Conservation (phyloP, 345 rosid genomes). For the Excoecaria agallocha region DNA sequence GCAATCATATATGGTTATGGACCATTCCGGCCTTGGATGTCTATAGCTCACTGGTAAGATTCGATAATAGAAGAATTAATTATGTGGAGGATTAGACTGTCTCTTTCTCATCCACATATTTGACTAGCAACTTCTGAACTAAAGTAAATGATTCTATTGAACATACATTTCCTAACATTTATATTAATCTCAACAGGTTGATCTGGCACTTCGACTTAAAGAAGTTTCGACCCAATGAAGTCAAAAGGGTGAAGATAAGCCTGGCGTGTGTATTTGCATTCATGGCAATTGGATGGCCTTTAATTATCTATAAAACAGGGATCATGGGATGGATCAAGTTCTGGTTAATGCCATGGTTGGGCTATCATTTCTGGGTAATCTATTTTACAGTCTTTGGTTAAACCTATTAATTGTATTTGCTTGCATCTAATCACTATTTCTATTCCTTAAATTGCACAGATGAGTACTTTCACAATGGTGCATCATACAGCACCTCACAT, state of each 20-base stretch:
- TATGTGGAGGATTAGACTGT: neutral
- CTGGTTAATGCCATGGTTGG: conserved; percentile 97
- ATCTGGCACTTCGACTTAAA: conserved; percentile 74
- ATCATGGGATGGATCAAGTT: conserved; percentile 85
- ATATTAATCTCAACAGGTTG: conserved; percentile 49
- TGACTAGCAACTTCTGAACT: conserved; percentile 4
- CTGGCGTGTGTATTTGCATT: conserved; percentile 92
- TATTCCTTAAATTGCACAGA: conserved; percentile 40
- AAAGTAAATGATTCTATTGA: neutral
- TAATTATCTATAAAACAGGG: conserved; percentile 75
- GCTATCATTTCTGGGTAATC: conserved; percentile 92
- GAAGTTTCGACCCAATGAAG: conserved; percentile 84
- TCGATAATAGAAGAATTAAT: conserved; percentile 1
- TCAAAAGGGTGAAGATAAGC: conserved; percentile 82
- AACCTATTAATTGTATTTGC: neutral
- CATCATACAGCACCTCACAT: conserved; percentile 97
- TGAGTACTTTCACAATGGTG: conserved; percentile 98
- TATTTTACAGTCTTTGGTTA: conserved; percentile 1
- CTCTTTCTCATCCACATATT: neutral
- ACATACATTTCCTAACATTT: conserved; percentile 8
- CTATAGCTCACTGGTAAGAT: conserved; percentile 86
- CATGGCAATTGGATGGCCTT: conserved; percentile 94
- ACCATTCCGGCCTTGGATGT: conserved; percentile 94
- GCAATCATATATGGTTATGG: conserved; percentile 80
- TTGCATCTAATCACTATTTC: conserved; percentile 3